phyloP scores from a whole-genome alignment of 768 basidiomycete species.

The Austroboletus festivus region DNA sequence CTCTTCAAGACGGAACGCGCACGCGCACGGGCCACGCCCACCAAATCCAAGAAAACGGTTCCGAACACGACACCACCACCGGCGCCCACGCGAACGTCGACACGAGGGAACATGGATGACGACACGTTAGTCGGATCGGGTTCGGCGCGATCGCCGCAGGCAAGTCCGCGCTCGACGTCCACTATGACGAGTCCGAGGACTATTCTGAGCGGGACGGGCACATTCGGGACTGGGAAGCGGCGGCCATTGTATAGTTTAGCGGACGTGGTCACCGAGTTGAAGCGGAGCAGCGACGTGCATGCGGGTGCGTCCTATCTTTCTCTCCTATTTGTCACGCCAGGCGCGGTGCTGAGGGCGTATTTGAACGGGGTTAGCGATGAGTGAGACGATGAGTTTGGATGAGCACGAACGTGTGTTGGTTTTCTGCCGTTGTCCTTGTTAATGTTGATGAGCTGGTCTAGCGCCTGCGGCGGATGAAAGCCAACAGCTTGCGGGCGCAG shows the following conservation, averaged over 20 bases:
- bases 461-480: conserved; percentile 46
- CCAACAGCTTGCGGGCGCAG: conserved; percentile 44
- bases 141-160: conserved; percentile 18
- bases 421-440: fast-evolving
- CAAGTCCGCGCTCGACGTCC: conserved; percentile 21
- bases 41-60: too few relatives aligned
- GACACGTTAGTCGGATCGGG: conserved; percentile 18
- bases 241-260: conserved; percentile 40
- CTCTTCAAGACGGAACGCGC: background rate
- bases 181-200: conserved; percentile 14
- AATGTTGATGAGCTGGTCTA: conserved; percentile 5
- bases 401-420: conserved; percentile 36
- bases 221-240: conserved; percentile 24
- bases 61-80: too few relatives aligned
- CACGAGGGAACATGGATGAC: conserved; percentile 19
- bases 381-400: conserved; percentile 34
- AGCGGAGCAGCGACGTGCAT: conserved; percentile 33
- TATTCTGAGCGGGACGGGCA: conserved; percentile 1
- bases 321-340: background rate
- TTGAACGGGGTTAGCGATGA: conserved; percentile 17
- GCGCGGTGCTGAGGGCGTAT: background rate
- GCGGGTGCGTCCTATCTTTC: conserved; percentile 24
- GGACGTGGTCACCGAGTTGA: conserved; percentile 43
- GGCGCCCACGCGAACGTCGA: background rate
- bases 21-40: background rate